Percentiles rank a stretch among this genome's conserved stretches.
These are phyloP conservation scores for Rhynchosporium agropyri DNA, from an alignment of 2,329 filamentous ascomycete species.

Conservation along the genomic window DNA sequence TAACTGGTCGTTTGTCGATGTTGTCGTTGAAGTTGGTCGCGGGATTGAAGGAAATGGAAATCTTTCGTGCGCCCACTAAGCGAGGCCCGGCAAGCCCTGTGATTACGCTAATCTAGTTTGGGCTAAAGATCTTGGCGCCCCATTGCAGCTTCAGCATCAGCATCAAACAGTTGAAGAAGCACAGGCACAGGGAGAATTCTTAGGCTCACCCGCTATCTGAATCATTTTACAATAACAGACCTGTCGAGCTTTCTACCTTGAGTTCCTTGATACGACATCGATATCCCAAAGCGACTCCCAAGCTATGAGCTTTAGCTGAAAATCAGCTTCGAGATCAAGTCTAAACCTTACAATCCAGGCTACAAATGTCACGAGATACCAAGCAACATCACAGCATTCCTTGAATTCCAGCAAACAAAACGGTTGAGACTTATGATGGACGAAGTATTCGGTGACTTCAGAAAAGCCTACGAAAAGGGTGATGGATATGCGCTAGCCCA, in stretches of 20 bases:
- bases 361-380: conserved; percentile 21
- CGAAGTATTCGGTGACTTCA: conserved; percentile 72
- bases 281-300: background rate
- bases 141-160: too few relatives aligned
- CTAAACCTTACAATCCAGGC: conserved; percentile 18
- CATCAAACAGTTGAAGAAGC: too few relatives aligned
- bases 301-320: background rate
- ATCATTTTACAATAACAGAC: background rate
- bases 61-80: conserved; percentile 26
- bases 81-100: conserved; percentile 17
- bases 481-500: conserved; percentile 75
- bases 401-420: conserved; percentile 21
- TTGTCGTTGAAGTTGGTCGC: conserved; percentile 33
- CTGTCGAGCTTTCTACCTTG: background rate
- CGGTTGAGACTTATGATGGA: conserved; percentile 59
- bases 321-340: too few relatives aligned
- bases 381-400: conserved; percentile 7
- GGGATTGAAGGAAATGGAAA: conserved; percentile 26
- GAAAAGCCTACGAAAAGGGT: conserved; percentile 62
- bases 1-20: conserved; percentile 47
- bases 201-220: too few relatives aligned
- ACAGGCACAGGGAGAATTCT: too few relatives aligned
- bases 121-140: too few relatives aligned
- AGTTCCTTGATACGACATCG: background rate
- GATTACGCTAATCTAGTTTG: too few relatives aligned